Percentiles rank a stretch among this genome's conserved stretches.
phyloP scores from a whole-genome alignment of 208 protist genomes.

The Acanthamoeba culbertsoni region DNA sequence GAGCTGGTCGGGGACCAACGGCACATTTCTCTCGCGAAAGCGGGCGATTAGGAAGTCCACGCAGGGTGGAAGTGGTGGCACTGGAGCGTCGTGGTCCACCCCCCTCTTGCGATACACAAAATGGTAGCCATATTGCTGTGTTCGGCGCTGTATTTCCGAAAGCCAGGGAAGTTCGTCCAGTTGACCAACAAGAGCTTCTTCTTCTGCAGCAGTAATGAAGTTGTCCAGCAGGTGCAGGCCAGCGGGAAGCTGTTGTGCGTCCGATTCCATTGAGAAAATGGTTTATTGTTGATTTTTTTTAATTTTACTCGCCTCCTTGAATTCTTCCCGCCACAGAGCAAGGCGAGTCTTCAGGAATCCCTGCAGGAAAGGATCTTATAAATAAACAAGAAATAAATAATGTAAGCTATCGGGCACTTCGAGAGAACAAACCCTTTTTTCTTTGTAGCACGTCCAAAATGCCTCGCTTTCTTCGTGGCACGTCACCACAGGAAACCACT shows the following conservation, averaged over 20 bases:
- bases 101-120: not conserved
- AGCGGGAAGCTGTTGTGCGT: not conserved
- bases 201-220: not conserved
- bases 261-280: not conserved
- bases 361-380: not conserved
- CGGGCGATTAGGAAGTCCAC: not conserved
- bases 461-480: not conserved
- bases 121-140: constrained; percentile 10
- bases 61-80: not conserved
- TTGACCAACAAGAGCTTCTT: not conserved
- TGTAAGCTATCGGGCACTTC: not conserved
- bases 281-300: not conserved
- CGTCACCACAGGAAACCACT: not conserved
- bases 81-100: not conserved
- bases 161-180: not conserved
- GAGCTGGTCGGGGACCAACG: not conserved
- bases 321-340: not conserved
- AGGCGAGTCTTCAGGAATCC: not conserved
- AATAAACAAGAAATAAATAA: not conserved
- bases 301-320: too few species aligned
- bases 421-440: not conserved
- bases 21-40: not conserved
- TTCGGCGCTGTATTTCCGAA: not conserved
- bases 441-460: not conserved
- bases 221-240: not conserved